phyloP scores from a whole-genome alignment of 2,329 filamentous ascomycete genomes.

The Arthroderma sp. region DNA sequence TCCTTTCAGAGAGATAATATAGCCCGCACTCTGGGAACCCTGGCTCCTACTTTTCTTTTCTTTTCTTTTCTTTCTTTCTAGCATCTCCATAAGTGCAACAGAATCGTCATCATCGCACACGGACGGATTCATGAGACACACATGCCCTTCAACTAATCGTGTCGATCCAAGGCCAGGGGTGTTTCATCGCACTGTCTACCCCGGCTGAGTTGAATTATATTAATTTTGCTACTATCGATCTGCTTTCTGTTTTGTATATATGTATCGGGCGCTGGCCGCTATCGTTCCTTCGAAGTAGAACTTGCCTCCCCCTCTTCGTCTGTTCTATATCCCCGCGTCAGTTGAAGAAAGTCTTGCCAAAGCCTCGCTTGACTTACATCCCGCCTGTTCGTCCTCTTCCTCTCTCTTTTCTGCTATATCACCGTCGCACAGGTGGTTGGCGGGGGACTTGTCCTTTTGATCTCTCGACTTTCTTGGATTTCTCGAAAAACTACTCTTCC shows the following conservation, averaged over 20 bases:
- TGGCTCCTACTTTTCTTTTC: neutral
- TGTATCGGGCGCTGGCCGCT: neutral
- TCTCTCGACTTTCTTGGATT: too few species aligned
- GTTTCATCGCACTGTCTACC: neutral
- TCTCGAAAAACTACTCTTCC: too few species aligned
- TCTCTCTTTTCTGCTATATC: too few species aligned
- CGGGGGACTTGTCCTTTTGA: too few species aligned
- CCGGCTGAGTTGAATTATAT: neutral
- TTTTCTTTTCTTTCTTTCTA: neutral
- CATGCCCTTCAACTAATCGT: neutral
- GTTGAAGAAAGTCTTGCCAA: too few species aligned
- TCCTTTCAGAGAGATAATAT: too few species aligned
- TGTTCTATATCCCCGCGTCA: too few species aligned
- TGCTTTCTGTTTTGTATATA: neutral
- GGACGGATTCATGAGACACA: neutral
- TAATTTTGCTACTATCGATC: neutral
- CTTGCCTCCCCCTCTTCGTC: neutral
- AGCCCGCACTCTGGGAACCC: neutral
- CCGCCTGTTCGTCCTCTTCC: too few species aligned
- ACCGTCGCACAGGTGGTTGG: too few species aligned
- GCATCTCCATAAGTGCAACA: too few species aligned
- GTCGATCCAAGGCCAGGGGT: neutral
- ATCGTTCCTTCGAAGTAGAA: neutral
- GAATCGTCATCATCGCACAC: neutral
- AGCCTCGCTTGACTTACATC: too few species aligned